A percentile compares a stretch with the other conserved stretches of the same genome.
phyloP scores from a whole-genome alignment of 2,329 filamentous ascomycete species.

The Claviceps africana region DNA sequence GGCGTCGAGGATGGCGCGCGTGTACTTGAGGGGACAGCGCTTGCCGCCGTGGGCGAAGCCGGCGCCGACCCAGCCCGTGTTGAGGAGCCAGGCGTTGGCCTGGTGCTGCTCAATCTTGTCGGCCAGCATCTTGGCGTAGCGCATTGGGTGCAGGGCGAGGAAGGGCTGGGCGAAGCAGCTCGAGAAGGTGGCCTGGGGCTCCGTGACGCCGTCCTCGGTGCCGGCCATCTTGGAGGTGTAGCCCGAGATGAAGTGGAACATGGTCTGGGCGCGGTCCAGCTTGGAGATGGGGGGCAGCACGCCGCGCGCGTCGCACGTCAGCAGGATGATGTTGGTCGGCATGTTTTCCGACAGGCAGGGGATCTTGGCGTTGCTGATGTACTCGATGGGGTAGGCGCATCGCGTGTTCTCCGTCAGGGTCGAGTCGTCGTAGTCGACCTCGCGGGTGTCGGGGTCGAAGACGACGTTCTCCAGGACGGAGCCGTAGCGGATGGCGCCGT shows the following conservation, averaged over 20 bases:
- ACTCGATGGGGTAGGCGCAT: conserved; percentile 97
- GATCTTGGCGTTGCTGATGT: conserved; percentile 97
- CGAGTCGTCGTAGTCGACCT: conserved; percentile 88
- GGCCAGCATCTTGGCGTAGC: conserved; percentile 95
- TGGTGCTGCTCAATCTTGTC: conserved; percentile 95
- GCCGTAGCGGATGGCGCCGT: conserved; percentile 86
- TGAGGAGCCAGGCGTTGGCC: conserved; percentile 94
- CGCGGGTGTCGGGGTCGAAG: conserved; percentile 78
- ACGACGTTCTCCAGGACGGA: conserved; percentile 98
- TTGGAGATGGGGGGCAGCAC: conserved; percentile 97
- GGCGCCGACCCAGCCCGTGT: conserved; percentile 94
- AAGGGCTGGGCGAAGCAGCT: conserved; percentile 99
- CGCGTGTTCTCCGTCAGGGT: conserved; percentile 97
- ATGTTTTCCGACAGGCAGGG: conserved; percentile 79
- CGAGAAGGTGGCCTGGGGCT: conserved; percentile 97
- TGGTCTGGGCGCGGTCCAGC: conserved; percentile 85
- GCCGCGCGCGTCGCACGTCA: conserved; percentile 95
- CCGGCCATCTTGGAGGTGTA: conserved; percentile 99
- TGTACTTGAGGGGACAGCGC: conserved; percentile 97
- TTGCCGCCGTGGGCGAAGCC: conserved; percentile 84
- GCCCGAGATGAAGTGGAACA: conserved; percentile 99
- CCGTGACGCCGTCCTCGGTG: conserved; percentile 90
- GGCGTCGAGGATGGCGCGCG: conserved; percentile 91
- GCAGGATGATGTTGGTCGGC: conserved; percentile 93
- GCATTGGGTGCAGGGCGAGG: conserved; percentile 97